phyloP scores from a whole-genome alignment of 805 yeast genomes.

The Myxozyma neglecta region DNA sequence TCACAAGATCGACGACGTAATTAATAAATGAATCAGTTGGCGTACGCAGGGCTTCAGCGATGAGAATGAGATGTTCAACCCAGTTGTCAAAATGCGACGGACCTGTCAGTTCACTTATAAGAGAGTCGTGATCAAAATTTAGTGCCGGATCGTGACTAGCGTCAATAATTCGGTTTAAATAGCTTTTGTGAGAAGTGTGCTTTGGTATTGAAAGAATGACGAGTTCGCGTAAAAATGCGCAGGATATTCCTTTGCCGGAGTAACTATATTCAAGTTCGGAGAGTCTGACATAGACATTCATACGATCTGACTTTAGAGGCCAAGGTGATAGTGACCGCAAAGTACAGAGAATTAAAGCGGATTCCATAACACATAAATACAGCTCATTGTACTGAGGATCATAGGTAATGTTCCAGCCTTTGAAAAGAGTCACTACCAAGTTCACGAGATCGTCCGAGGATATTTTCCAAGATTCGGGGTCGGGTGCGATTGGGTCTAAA shows the following conservation, averaged over 20 bases:
- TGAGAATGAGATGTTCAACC: slow-evolving; percentile 16
- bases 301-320: slow-evolving; percentile 9
- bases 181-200: not conserved
- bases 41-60: slow-evolving; percentile 22
- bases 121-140: slow-evolving; percentile 17
- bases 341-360: slow-evolving; percentile 8
- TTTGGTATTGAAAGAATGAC: slow-evolving; percentile 2
- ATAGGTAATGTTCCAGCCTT: slow-evolving; percentile 7
- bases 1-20: slow-evolving; percentile 2
- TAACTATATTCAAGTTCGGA: slow-evolving; percentile 8
- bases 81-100: slow-evolving; percentile 1
- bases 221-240: slow-evolving; percentile 12
- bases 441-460: not conserved
- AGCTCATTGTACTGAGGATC: slow-evolving; percentile 11
- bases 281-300: slow-evolving; percentile 8
- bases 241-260: not conserved
- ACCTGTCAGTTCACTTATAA: slow-evolving; percentile 5
- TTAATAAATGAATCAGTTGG: slow-evolving; percentile 21
- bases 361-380: slow-evolving; percentile 9
- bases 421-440: slow-evolving; percentile 1
- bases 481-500: not conserved
- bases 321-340: slow-evolving; percentile 12
- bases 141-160: not conserved
- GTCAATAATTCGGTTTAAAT: slow-evolving; percentile 4
- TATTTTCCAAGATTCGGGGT: not conserved